Conservation (phyloP, 768 basidiomycete species). For the Cystobasidium tubakii region DNA sequence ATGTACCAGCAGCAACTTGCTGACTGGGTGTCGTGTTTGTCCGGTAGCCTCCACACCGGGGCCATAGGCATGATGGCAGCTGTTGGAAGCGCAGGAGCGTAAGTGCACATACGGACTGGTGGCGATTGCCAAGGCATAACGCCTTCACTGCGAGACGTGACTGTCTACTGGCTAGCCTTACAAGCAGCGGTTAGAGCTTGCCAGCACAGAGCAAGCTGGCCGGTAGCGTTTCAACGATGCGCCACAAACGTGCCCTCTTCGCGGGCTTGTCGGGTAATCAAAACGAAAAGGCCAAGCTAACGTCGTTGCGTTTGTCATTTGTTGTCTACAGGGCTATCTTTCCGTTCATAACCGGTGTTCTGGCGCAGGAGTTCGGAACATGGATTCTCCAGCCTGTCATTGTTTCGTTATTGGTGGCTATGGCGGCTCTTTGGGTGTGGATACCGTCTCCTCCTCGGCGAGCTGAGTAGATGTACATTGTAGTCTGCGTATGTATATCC, state of each 20-base stretch:
- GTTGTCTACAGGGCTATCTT: constrained; percentile 22
- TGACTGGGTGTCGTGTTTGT: too few species aligned
- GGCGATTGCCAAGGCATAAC: too few species aligned
- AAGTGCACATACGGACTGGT: too few species aligned
- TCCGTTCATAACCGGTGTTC: constrained; percentile 20
- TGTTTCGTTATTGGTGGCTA: constrained; percentile 12
- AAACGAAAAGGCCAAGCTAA: neutral
- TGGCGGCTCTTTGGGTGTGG: constrained; percentile 24
- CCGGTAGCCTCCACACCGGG: constrained; percentile 4
- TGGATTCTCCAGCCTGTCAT: constrained; percentile 30
- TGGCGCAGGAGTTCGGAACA: neutral
- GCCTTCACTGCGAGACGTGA: too few species aligned
- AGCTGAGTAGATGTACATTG: neutral
- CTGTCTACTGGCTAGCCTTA: too few species aligned
- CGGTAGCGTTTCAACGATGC: too few species aligned
- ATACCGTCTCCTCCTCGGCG: constrained; percentile 8
- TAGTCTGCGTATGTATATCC: too few species aligned
- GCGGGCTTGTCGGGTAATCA: too few species aligned
- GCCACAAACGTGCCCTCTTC: too few species aligned
- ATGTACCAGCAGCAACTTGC: neutral
- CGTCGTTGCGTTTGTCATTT: too few species aligned
- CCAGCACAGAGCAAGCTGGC: too few species aligned
- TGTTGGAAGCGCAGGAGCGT: constrained; percentile 24
- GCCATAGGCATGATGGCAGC: constrained; percentile 14
- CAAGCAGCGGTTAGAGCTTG: too few species aligned